These are phyloP conservation scores for Globisporangium barbulae DNA, from an alignment of 352 stramenopile species.

Conservation along the genomic window DNA sequence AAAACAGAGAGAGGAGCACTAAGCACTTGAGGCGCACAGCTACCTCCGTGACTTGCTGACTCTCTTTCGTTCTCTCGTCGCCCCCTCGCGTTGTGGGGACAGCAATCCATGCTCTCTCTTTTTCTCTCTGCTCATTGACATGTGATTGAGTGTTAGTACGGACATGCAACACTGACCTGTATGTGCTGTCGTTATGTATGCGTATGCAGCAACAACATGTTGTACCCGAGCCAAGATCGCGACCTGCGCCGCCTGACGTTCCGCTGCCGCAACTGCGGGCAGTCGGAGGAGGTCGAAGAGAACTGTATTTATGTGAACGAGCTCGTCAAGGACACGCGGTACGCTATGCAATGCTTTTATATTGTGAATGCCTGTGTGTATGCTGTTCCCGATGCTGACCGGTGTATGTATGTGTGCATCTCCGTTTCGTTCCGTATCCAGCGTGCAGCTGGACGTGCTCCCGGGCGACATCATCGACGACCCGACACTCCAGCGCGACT, in stretches of 20 bases:
- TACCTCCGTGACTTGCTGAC: background rate
- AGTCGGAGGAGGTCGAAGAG: slow-evolving; percentile 84
- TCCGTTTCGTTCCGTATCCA: slow-evolving; percentile 7
- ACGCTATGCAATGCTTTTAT: slow-evolving; percentile 10
- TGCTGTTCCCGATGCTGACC: slow-evolving; percentile 3
- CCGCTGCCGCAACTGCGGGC: slow-evolving; percentile 83
- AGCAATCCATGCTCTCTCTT: background rate
- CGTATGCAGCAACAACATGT: slow-evolving; percentile 86
- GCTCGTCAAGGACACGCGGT: slow-evolving; percentile 87
- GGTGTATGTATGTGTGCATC: slow-evolving; percentile 8
- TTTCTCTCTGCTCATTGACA: background rate
- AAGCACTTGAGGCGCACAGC: background rate
- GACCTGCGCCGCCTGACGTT: slow-evolving; percentile 84
- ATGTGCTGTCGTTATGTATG: background rate
- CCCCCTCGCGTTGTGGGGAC: background rate
- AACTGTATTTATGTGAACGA: slow-evolving; percentile 92
- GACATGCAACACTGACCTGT: background rate
- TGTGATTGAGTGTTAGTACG: background rate
- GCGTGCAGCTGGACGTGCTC: slow-evolving; percentile 82
- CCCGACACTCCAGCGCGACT: slow-evolving; percentile 85
- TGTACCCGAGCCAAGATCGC: slow-evolving; percentile 88
- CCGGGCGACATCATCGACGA: slow-evolving; percentile 86
- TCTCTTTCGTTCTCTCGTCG: background rate
- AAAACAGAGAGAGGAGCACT: background rate
- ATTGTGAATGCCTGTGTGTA: background rate